Base-by-base conservation (phyloP, 306 rosid genomes). In the Ceratonia siliqua region DNA sequence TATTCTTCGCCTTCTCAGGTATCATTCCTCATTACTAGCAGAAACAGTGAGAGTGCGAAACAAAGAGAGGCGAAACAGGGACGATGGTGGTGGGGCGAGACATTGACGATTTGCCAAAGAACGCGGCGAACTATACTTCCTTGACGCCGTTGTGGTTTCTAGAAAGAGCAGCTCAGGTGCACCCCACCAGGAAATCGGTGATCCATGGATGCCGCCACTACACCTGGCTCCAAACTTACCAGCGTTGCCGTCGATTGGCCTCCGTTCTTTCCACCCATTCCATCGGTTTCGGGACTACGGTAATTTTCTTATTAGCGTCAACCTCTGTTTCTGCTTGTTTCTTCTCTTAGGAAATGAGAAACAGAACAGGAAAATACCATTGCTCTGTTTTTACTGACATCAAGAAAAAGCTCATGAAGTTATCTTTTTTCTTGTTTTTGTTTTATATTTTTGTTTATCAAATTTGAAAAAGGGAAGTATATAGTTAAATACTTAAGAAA, bases 81-180 rank as follows among this genome's bases (percentile, higher is more conserved):
- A 57, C 0, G 48, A 78, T 74, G 87, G 74, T 15, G 77, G 67
- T 35, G 77, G 78, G 28, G 50, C 63, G 76, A 4, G 98, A 94
- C 82, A 91, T 91, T 11, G 98, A 94, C 63, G 90, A 91, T 18
- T 83, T 91, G 65, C 97, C 97, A 1, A 90, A 88, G 86, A 91
- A 90, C 89, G 81, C 85, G 0, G 98, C 98, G 0, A 94, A 91
- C 85, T 82, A 88, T 85, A 89, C 88, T 28, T 92, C 98, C 5
- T 58, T 94, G 33, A 94, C 98, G 70, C 98, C 98, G 56, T 27
- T 94, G 46, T 90, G 93, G 97, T 90, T 91, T 80, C 76, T 94
- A 9, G 91, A 94, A 48, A 88, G 98, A 80, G 97, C 96, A 0
- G 89, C 98, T 62, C 20, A 72, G 81, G 93, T 88, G 14, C 97